phyloP scores from a whole-genome alignment of 345 rosid species.

The Citrus australasica region DNA sequence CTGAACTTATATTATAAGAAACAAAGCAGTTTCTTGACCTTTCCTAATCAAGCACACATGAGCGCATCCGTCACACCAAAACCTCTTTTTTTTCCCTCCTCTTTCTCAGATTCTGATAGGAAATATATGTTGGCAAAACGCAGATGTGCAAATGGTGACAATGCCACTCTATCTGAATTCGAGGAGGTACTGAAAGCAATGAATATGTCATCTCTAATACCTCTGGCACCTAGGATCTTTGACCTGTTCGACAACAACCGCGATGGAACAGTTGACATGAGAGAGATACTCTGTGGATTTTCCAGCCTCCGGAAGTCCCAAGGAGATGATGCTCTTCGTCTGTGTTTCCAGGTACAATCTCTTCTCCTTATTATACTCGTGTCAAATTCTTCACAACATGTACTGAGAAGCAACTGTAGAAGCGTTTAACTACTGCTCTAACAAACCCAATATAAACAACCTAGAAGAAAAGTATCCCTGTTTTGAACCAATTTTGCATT shows the following conservation, averaged over 20 bases:
- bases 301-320: conserved; percentile 58
- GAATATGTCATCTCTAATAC: conserved; percentile 57
- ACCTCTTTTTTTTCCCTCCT: background rate
- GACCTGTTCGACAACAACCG: conserved; percentile 61
- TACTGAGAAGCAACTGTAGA: background rate
- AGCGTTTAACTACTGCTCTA: background rate
- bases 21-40: background rate
- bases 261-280: conserved; percentile 63
- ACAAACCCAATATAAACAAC: no score
- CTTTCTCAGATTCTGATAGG: background rate
- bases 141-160: conserved; percentile 66
- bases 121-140: background rate
- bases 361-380: background rate
- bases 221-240: conserved; percentile 58
- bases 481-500: background rate
- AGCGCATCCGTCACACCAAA: background rate
- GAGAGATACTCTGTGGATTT: conserved; percentile 65
- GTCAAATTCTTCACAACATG: background rate
- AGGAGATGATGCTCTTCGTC: conserved; percentile 62
- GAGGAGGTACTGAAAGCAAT: conserved; percentile 63
- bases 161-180: conserved; percentile 55
- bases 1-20: no score
- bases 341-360: conserved; percentile 54
- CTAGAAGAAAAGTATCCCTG: background rate
- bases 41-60: background rate